These are phyloP conservation scores for Nyssa sinensis DNA, from an alignment of 148 eudicot genomes.

Conservation along the genomic window DNA sequence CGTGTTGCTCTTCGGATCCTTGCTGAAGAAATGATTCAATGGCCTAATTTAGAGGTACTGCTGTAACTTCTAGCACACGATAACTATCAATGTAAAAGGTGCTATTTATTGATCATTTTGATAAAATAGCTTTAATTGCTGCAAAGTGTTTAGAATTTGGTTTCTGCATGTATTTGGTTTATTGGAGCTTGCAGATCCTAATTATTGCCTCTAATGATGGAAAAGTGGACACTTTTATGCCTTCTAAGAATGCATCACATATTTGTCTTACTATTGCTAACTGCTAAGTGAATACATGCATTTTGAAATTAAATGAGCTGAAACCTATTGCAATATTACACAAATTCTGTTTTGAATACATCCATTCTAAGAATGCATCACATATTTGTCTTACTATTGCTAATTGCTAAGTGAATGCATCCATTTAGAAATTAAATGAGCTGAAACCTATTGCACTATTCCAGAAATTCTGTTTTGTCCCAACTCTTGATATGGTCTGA, in stretches of 20 bases:
- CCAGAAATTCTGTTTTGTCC: neutral
- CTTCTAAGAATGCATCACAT: no score
- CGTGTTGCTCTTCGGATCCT: slow-evolving; percentile 63
- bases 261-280: no score
- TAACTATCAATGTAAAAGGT: neutral
- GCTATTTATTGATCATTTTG: neutral
- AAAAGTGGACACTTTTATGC: no score
- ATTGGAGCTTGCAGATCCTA: no score
- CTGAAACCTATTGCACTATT: no score
- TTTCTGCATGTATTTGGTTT: neutral
- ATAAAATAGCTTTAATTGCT: neutral
- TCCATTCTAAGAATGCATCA: no score
- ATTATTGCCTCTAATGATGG: no score
- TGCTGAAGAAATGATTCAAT: slow-evolving; percentile 78
- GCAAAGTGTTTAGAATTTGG: neutral
- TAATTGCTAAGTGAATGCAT: neutral
- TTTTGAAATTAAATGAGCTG: no score
- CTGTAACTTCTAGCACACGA: neutral
- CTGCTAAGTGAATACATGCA: no score
- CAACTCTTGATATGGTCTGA: neutral
- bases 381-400: neutral
- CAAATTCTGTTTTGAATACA: no score
- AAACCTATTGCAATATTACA: no score
- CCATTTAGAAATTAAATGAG: neutral
- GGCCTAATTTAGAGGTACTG: slow-evolving; percentile 93